phyloP scores from a whole-genome alignment of 768 basidiomycete species.

The Mycena kentingensis region DNA sequence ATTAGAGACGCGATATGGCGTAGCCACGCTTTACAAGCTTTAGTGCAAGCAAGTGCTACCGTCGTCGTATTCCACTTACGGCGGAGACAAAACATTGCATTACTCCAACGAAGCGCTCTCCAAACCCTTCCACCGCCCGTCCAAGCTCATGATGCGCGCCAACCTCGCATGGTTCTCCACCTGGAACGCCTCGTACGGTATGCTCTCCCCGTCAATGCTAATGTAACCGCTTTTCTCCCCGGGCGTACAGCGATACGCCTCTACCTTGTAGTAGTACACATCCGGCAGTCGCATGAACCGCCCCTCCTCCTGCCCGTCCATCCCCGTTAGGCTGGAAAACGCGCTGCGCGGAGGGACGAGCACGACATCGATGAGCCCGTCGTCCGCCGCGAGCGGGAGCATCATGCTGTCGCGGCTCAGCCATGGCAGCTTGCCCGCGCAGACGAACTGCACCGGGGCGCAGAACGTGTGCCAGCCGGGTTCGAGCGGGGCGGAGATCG shows the following conservation, averaged over 20 bases:
- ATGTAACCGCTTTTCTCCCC: conserved; percentile 41
- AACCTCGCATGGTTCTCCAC: conserved; percentile 54
- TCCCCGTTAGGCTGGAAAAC: conserved; percentile 16
- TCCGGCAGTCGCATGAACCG: conserved; percentile 24
- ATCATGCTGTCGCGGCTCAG: conserved; percentile 19
- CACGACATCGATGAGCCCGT: conserved; percentile 46
- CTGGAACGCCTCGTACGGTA: conserved; percentile 37
- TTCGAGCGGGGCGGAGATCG: conserved; percentile 11
- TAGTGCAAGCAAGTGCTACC: too few relatives aligned
- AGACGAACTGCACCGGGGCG: conserved; percentile 42
- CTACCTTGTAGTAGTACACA: conserved; percentile 53
- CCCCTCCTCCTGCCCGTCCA: conserved; percentile 23
- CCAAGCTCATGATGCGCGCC: conserved; percentile 47
- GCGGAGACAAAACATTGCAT: too few relatives aligned
- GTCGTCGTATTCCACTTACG: too few relatives aligned
- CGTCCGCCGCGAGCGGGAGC: conserved; percentile 40
- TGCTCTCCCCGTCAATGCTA: conserved; percentile 58
- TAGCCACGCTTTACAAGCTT: too few relatives aligned
- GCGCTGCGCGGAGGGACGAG: conserved; percentile 10
- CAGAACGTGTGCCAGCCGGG: conserved; percentile 52
- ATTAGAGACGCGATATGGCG: too few relatives aligned
- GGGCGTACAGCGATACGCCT: conserved; percentile 52
- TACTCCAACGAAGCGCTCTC: too few relatives aligned
- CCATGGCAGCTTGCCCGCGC: conserved; percentile 21
- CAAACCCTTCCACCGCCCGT: conserved; percentile 32